Percentiles rank a stretch among this genome's conserved stretches.
These are phyloP conservation scores for Urostyla sp. DNA, from an alignment of 73 alveolate genomes.

Conservation along the genomic window DNA sequence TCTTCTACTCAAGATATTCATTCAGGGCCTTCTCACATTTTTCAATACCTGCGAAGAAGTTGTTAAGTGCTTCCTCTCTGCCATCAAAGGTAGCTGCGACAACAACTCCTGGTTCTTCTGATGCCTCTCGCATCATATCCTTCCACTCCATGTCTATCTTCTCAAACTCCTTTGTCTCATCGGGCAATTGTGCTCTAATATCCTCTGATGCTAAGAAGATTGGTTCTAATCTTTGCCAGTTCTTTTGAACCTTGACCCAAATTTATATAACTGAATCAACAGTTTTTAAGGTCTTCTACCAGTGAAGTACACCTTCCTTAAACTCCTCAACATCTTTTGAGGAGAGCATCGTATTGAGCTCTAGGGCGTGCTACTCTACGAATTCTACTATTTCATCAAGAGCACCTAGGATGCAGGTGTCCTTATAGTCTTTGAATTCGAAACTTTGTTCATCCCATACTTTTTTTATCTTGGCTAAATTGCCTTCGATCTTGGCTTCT, in stretches of 20 bases:
- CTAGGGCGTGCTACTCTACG: slow-evolving; percentile 92
- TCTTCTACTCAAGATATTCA: slow-evolving; percentile 96
- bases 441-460: slow-evolving; percentile 86
- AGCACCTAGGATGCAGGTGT: slow-evolving; percentile 75
- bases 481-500: slow-evolving; percentile 96
- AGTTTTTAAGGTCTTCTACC: slow-evolving; percentile 97
- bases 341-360: slow-evolving; percentile 95
- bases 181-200: slow-evolving; percentile 98
- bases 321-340: slow-evolving; percentile 91
- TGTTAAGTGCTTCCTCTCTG: slow-evolving; percentile 86
- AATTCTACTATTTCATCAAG: slow-evolving; percentile 91
- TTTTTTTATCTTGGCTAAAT: slow-evolving; percentile 85
- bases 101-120: slow-evolving; percentile 89
- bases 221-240: slow-evolving; percentile 98
- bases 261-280: slow-evolving; percentile 98
- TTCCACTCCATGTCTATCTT: slow-evolving; percentile 98
- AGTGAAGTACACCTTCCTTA: slow-evolving; percentile 86
- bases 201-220: slow-evolving; percentile 99
- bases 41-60: slow-evolving; percentile 93
- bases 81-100: slow-evolving; percentile 93
- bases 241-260: slow-evolving; percentile 99
- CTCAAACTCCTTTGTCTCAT: slow-evolving; percentile 98
- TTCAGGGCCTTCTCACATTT: slow-evolving; percentile 98
- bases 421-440: slow-evolving; percentile 85
- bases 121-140: slow-evolving; percentile 95